These are phyloP conservation scores for Suillus luteus DNA, from an alignment of 768 basidiomycete species.

Conservation along the genomic window DNA sequence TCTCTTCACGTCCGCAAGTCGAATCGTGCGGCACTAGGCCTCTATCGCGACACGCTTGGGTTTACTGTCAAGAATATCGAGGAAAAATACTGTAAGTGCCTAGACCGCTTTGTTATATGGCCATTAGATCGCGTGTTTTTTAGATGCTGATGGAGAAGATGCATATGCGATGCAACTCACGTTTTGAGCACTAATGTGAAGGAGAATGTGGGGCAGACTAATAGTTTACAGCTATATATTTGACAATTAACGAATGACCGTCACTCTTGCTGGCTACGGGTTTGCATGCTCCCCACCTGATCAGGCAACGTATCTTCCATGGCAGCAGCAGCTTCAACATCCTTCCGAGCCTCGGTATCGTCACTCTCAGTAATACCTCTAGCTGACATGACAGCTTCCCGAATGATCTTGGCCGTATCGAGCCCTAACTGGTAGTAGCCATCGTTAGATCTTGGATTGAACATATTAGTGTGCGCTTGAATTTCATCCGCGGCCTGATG, in stretches of 20 bases:
- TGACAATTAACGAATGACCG: conserved; percentile 15
- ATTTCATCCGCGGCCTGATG: conserved; percentile 73
- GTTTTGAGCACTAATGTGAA: conserved; percentile 40
- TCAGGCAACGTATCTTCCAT: conserved; percentile 11
- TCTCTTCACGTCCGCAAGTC: conserved; percentile 92
- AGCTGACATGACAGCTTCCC: conserved; percentile 49
- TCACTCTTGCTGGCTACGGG: conserved; percentile 10
- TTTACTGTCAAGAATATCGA: conserved; percentile 87
- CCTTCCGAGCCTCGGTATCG: conserved; percentile 11
- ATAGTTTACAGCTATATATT: conserved; percentile 15
- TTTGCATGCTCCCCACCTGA: not conserved
- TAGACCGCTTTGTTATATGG: not conserved
- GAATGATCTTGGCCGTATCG: conserved; percentile 58
- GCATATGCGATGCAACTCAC: conserved; percentile 88
- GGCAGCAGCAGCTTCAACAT: conserved; percentile 14
- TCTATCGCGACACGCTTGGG: conserved; percentile 89
- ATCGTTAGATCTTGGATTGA: conserved; percentile 77
- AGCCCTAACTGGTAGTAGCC: conserved; percentile 89
- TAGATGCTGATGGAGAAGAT: conserved; percentile 94
- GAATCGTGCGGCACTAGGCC: conserved; percentile 87
- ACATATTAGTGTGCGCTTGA: conserved; percentile 89
- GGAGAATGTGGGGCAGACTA: not conserved
- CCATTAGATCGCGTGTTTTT: conserved; percentile 15
- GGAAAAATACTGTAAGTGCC: conserved; percentile 84
- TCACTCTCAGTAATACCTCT: conserved; percentile 23